phyloP scores from a whole-genome alignment of 1,139 yeast genomes.

The Candida sanyaensis region DNA sequence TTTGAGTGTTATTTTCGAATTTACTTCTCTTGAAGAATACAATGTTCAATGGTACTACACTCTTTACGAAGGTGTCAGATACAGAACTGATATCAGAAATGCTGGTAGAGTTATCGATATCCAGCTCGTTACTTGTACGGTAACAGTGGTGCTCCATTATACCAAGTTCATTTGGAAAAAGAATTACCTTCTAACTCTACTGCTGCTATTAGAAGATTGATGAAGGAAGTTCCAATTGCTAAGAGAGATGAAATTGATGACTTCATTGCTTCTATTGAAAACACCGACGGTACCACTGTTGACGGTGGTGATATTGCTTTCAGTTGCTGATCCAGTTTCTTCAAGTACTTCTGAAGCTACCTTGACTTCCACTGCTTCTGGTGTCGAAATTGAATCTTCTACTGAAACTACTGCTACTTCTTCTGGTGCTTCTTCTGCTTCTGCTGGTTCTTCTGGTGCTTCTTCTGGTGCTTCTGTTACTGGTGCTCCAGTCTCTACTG shows the following conservation, averaged over 20 bases:
- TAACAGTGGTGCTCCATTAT: slow-evolving; percentile 25
- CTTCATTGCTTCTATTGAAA: slow-evolving; percentile 31
- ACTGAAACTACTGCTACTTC: slow-evolving; percentile 16
- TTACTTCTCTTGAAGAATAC: slow-evolving; percentile 33
- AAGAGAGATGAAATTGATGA: slow-evolving; percentile 36
- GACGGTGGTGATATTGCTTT: slow-evolving; percentile 15
- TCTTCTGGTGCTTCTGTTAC: slow-evolving; percentile 9
- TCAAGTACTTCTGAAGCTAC: slow-evolving; percentile 12
- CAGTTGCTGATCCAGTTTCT: slow-evolving; percentile 24
- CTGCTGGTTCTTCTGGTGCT: no score
- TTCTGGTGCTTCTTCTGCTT: slow-evolving; percentile 16
- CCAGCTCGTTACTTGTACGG: slow-evolving; percentile 36
- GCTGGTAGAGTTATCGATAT: slow-evolving; percentile 37
- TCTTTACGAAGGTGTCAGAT: slow-evolving; percentile 22
- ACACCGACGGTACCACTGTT: slow-evolving; percentile 28
- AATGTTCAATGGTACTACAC: slow-evolving; percentile 40
- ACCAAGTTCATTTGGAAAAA: slow-evolving; percentile 30
- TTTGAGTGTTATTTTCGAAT: slow-evolving; percentile 30
- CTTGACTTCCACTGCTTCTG: no score
- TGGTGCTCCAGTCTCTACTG: slow-evolving; percentile 16
- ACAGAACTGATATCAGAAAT: slow-evolving; percentile 36
- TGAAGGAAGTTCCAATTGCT: slow-evolving; percentile 16
- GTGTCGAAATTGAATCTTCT: no score
- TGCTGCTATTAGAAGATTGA: slow-evolving; percentile 44
- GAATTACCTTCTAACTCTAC: slow-evolving; percentile 42